Conservation (phyloP, 2,329 filamentous ascomycete species). For the Cephalotrichum gorgonifer region DNA sequence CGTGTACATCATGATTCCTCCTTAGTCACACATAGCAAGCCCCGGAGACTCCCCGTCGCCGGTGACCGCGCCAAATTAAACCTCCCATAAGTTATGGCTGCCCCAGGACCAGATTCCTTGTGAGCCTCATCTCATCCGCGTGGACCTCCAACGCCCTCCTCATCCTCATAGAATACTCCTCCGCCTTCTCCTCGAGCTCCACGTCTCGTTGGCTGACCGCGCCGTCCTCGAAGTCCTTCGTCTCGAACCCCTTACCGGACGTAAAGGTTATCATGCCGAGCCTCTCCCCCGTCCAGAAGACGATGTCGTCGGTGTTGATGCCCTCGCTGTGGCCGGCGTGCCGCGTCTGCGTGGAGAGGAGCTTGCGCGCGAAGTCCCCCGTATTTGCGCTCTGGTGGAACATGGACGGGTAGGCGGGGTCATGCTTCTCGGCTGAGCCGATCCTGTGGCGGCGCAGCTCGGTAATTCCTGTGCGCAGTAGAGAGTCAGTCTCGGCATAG, state of each 20-base stretch:
- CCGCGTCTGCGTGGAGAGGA: slow-evolving; percentile 49
- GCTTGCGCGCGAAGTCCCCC: slow-evolving; percentile 71
- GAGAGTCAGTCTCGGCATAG: neutral
- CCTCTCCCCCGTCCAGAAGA: slow-evolving; percentile 83
- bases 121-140: slow-evolving; percentile 27
- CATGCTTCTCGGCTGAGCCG: slow-evolving; percentile 38
- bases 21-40: neutral
- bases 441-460: slow-evolving; percentile 45
- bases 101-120: neutral
- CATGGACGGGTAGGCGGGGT: slow-evolving; percentile 29
- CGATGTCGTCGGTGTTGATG: slow-evolving; percentile 51
- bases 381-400: slow-evolving; percentile 41
- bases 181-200: slow-evolving; percentile 38
- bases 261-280: slow-evolving; percentile 64
- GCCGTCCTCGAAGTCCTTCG: slow-evolving; percentile 40
- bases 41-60: no score
- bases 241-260: slow-evolving; percentile 32
- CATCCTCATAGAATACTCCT: slow-evolving; percentile 61
- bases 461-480: slow-evolving; percentile 32
- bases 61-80: no score
- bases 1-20: neutral
- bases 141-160: slow-evolving; percentile 64
- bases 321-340: slow-evolving; percentile 15
- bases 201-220: slow-evolving; percentile 31
- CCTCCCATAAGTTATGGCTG: neutral